phyloP scores from a whole-genome alignment of 2,329 filamentous ascomycete genomes.

The Venturia pyrina region DNA sequence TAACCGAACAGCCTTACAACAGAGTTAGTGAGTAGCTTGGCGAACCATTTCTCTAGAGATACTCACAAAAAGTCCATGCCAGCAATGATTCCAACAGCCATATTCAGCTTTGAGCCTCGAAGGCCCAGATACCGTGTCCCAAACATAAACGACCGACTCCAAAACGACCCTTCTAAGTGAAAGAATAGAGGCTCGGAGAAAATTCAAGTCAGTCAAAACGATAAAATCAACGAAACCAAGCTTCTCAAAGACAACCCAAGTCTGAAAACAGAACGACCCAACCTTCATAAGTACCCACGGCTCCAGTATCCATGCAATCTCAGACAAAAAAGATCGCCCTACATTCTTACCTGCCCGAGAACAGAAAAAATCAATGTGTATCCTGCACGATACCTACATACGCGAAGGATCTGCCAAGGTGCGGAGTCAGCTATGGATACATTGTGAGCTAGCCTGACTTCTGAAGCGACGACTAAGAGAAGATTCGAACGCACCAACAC shows the following conservation, averaged over 20 bases:
- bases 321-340: not conserved
- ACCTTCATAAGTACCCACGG: not conserved
- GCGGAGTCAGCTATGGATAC: not conserved
- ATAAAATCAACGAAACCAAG: not conserved
- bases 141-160: not conserved
- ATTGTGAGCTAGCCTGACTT: not conserved
- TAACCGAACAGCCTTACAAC: not conserved
- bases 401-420: not conserved
- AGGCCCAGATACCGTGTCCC: not conserved
- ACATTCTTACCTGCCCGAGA: no score
- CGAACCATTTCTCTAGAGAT: not conserved
- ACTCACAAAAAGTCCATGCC: conserved; percentile 2
- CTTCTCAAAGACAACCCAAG: not conserved
- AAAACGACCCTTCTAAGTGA: not conserved
- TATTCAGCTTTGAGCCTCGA: not conserved
- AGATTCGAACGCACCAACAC: not conserved
- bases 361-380: no score
- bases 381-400: no score
- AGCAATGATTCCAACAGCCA: not conserved
- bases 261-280: not conserved
- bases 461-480: not conserved
- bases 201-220: not conserved
- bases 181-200: not conserved
- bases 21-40: not conserved
- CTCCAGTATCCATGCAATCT: not conserved